Evolutionary conservation across 331 rosid species (phyloP).

Genomic region (Erythrophleum ivorense): DNA sequence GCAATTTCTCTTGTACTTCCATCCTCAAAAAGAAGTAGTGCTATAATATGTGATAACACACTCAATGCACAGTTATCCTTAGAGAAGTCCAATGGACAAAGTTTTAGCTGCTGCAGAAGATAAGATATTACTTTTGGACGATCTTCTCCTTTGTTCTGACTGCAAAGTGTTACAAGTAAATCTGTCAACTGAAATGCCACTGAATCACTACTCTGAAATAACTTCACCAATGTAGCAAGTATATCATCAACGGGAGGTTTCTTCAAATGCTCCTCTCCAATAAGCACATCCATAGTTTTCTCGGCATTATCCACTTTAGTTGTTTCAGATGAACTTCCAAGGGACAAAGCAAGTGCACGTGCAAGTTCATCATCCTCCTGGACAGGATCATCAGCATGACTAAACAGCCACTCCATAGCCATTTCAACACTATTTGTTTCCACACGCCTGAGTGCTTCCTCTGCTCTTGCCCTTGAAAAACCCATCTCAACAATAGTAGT

Average conservation of each 20-base stretch:
- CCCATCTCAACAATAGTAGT: constrained; percentile 97
- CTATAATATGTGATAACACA: constrained; percentile 79
- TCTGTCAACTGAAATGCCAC: constrained; percentile 90
- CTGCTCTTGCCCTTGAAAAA: constrained; percentile 96
- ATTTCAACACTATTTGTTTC: constrained; percentile 97
- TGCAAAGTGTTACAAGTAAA: constrained; percentile 88
- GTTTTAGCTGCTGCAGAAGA: constrained; percentile 93
- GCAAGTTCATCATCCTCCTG: constrained; percentile 99
- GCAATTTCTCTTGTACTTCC: constrained; percentile 84
- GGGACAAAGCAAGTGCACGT: constrained; percentile 91
- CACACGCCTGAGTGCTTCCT: constrained; percentile 95
- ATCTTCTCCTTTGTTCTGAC: constrained; percentile 89
- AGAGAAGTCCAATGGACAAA: constrained; percentile 78
- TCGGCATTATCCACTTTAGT: constrained; percentile 78
- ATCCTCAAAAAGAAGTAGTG: constrained; percentile 91
- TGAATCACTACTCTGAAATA: constrained; percentile 87
- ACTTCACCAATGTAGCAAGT: constrained; percentile 75
- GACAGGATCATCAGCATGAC: constrained; percentile 96
- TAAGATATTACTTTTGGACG: constrained; percentile 84
- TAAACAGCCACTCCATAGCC: constrained; percentile 99
- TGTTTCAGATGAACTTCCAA: constrained; percentile 90
- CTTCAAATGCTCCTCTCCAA: constrained; percentile 78
- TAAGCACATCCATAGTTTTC: constrained; percentile 72
- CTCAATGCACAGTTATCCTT: constrained; percentile 77
- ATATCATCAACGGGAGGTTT: constrained; percentile 93